Evolutionary conservation across 345 rosid genomes (phyloP).

Genomic region (Raphanus raphanistrum): DNA sequence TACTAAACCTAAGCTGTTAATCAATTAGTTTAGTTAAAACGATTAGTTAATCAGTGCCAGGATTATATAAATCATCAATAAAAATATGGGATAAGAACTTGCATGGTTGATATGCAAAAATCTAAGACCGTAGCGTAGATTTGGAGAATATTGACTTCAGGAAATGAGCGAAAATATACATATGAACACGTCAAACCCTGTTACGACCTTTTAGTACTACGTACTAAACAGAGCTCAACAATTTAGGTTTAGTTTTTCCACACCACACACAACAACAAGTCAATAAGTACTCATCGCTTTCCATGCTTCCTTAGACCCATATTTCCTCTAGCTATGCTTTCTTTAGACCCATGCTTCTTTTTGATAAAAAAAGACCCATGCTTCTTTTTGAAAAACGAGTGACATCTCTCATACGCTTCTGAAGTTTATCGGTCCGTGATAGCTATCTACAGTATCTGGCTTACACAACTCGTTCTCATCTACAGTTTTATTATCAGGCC

Average conservation of each 20-base stretch:
- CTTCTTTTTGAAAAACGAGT: background rate
- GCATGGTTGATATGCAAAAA: background rate
- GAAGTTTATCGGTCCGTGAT: background rate
- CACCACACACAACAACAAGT: background rate
- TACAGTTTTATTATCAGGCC: background rate
- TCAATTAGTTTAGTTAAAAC: background rate
- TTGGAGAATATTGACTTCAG: background rate
- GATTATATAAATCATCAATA: background rate
- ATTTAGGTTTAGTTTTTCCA: background rate
- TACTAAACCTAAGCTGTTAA: background rate
- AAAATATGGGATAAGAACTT: background rate
- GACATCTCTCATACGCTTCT: background rate
- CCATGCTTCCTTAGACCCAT: conserved; percentile 5
- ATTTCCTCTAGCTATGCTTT: background rate
- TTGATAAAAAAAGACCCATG: no score
- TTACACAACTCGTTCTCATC: background rate
- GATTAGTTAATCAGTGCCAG: background rate
- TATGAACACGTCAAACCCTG: conserved; percentile 7
- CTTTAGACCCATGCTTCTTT: no score
- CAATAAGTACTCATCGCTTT: background rate
- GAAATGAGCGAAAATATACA: background rate
- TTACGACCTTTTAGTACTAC: background rate
- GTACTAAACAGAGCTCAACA: background rate
- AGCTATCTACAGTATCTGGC: background rate
- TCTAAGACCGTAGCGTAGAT: background rate